phyloP scores from a whole-genome alignment of 192 early-diverging fungal genomes.

The Funneliformis geosporum region DNA sequence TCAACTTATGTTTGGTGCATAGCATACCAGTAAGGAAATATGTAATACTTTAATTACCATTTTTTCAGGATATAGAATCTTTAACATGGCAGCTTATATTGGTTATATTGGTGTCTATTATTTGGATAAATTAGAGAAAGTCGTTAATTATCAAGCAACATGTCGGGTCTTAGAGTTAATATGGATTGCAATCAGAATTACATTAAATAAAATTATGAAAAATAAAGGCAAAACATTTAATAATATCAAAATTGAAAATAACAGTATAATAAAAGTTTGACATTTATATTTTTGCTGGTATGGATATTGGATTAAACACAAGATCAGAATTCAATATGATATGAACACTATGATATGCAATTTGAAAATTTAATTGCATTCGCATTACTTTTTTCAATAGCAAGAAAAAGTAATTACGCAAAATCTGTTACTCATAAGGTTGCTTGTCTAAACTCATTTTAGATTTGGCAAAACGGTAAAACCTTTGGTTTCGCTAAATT shows the following conservation, averaged over 20 bases:
- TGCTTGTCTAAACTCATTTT: too few relatives aligned
- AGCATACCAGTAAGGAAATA: not conserved
- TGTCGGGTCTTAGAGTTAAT: not conserved
- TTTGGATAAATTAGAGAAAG: conserved; percentile 11
- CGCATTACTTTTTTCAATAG: not conserved
- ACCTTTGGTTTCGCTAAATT: too few relatives aligned
- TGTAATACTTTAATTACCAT: conserved; percentile 2
- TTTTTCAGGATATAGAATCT: not conserved
- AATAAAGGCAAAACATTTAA: not conserved
- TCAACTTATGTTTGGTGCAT: not conserved
- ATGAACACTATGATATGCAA: conserved; percentile 4
- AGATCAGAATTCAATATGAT: not conserved
- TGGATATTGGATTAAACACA: not conserved
- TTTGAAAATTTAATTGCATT: conserved; percentile 21
- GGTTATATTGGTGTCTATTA: not conserved
- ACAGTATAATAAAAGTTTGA: conserved; percentile 4
- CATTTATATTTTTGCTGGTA: not conserved
- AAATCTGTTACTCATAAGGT: conserved; percentile 11
- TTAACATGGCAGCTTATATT: not conserved
- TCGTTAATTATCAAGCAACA: not conserved
- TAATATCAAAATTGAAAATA: not conserved
- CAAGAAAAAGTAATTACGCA: not conserved
- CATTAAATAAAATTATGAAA: not conserved
- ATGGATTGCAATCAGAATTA: not conserved
- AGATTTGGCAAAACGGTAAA: too few relatives aligned